These are phyloP conservation scores for Dactylonectria estremocensis DNA, from an alignment of 2,329 filamentous ascomycete species.

Conservation along the genomic window DNA sequence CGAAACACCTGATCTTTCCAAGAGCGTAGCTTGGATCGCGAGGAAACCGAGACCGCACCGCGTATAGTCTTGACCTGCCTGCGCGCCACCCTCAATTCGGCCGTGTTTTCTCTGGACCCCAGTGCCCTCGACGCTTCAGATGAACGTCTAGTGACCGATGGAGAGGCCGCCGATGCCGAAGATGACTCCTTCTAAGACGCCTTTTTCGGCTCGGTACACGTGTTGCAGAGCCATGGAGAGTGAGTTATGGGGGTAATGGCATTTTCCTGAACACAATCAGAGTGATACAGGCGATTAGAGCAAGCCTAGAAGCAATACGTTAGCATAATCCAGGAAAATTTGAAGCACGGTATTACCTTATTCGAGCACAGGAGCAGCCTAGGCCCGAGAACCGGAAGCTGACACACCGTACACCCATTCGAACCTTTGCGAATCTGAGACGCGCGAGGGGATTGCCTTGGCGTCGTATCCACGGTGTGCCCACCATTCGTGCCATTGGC, in stretches of 20 bases:
- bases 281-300: constrained; percentile 63
- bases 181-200: constrained; percentile 48
- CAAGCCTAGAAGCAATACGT: constrained; percentile 57
- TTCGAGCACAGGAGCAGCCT: constrained; percentile 66
- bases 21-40: background rate
- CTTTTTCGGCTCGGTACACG: constrained; percentile 51
- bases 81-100: constrained; percentile 19
- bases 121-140: background rate
- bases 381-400: constrained; percentile 63
- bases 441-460: constrained; percentile 51
- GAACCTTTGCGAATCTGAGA: constrained; percentile 59
- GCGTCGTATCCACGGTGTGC: constrained; percentile 31
- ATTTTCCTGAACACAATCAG: constrained; percentile 59
- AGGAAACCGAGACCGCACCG: background rate
- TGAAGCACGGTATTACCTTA: constrained; percentile 55
- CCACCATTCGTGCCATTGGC: constrained; percentile 29
- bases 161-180: constrained; percentile 28
- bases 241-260: constrained; percentile 56
- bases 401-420: constrained; percentile 65
- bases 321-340: constrained; percentile 30
- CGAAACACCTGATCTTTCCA: background rate
- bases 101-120: constrained; percentile 6
- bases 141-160: constrained; percentile 8
- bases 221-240: constrained; percentile 62
- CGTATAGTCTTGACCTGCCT: constrained; percentile 9